These are phyloP conservation scores for Stephanodiscus triporus DNA, from an alignment of 108 stramenopile genomes.

Conservation along the genomic window DNA sequence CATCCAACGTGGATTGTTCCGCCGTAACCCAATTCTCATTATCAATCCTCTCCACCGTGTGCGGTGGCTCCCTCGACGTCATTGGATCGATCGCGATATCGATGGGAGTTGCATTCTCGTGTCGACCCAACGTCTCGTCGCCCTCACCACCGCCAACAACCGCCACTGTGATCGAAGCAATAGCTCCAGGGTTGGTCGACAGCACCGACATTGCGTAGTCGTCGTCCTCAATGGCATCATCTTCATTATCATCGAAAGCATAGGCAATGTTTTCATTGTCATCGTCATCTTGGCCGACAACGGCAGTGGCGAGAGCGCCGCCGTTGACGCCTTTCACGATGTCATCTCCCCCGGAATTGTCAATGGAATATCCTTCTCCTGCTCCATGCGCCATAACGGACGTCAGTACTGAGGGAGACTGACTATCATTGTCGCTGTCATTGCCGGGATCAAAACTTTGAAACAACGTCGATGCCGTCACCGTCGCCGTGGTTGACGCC, in stretches of 20 bases:
- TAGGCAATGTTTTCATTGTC: neutral
- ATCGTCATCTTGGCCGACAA: neutral
- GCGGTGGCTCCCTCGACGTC: too few species aligned
- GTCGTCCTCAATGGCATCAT: constrained; percentile 13
- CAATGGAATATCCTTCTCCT: too few species aligned
- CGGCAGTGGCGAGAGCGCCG: constrained; percentile 9
- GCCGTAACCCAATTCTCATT: neutral
- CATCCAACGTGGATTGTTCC: neutral
- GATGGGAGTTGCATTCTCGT: too few species aligned
- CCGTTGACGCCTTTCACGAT: too few species aligned
- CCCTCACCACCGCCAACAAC: neutral
- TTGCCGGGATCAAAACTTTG: too few species aligned
- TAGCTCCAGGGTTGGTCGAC: neutral
- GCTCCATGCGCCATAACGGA: too few species aligned
- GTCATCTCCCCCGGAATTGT: too few species aligned
- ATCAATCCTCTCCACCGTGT: neutral
- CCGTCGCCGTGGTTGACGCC: too few species aligned
- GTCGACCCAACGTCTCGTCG: neutral
- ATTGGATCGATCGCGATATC: neutral
- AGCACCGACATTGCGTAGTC: constrained; percentile 34
- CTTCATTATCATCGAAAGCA: neutral
- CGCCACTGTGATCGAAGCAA: neutral
- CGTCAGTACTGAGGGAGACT: too few species aligned
- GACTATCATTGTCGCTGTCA: too few species aligned
- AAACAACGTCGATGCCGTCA: too few species aligned